Evolutionary conservation across 352 stramenopile genomes (phyloP), one percentile per base, ranked within the genome.

Genomic region (Thalassiosira mediterranea): DNA sequence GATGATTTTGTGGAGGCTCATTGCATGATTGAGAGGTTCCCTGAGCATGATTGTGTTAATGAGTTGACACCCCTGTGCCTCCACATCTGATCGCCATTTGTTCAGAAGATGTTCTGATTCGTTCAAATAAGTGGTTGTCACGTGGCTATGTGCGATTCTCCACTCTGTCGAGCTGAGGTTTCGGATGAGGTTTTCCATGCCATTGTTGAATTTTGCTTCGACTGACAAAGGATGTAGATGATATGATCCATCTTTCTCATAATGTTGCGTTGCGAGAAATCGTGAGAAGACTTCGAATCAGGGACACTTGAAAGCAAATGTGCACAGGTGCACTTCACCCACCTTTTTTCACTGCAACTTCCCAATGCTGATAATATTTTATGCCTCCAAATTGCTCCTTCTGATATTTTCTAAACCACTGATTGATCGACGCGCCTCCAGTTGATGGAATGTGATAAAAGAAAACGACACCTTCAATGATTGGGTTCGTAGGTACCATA

Each of bases 1-100:
- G 72, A 78, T 44, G 0, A 56, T 60, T 78, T 83, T 83, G 47
- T 83, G 62, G 0, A 83, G 26, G 32, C 54, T 76, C 67, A 83
- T 83, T 54, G 61, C 61, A 53, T 83, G 74, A 48, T 72, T 76
- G 10, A 83, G 38, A 34, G 74, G 67, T 68, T 83, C 74, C 17
- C 74, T 62, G 10, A 83, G 21, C 74, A 83, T 83, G n/a, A 79
- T 42, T 26, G 67, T 61, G 34, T 79, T 83, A 25, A 83, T 79
- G 31, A 83, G 54, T 32, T 76, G 23, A 32, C 74, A 83, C 23
- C 74, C 74, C 63, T 83, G 74, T 23, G 38, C 34, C 37, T 83
- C 74, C 1, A 83, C 67, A 4, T 58, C 47, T 19, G 19, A 21
- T 63, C 74, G 34, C 74, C 74, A 83, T 51, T 63, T 10, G 15